phyloP scores from a whole-genome alignment of 2,329 filamentous ascomycete species.

The Colletotrichum sp. region DNA sequence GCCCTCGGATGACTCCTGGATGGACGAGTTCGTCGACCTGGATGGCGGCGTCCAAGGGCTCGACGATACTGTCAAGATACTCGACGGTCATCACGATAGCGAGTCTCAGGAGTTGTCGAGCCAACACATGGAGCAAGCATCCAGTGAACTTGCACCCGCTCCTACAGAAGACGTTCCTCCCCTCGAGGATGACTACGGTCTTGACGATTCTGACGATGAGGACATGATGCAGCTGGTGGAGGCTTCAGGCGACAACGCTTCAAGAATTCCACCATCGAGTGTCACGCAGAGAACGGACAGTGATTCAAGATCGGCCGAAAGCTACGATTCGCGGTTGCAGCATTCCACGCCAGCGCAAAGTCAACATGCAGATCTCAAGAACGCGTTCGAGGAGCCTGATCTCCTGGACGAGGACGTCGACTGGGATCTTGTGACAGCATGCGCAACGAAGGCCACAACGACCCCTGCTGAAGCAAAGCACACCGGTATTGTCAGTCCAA shows the following conservation, averaged over 20 bases:
- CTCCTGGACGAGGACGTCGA: slow-evolving; percentile 44
- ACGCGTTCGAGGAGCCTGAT: slow-evolving; percentile 15
- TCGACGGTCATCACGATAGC: background rate
- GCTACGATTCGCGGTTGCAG: background rate
- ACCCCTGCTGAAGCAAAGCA: background rate
- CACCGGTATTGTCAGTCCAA: slow-evolving; percentile 24
- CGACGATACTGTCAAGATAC: background rate
- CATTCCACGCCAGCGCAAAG: background rate
- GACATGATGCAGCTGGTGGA: background rate
- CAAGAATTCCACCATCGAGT: background rate
- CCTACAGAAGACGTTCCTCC: background rate
- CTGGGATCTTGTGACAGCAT: slow-evolving; percentile 38
- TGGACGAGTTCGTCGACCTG: slow-evolving; percentile 1
- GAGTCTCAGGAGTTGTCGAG: background rate
- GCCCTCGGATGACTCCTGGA: background rate
- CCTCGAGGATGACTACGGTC: background rate
- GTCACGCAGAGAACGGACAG: background rate
- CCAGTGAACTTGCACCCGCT: background rate
- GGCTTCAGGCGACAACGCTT: background rate
- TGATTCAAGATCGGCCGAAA: background rate
- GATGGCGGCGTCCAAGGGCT: background rate
- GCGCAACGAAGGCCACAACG: background rate
- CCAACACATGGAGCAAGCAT: background rate
- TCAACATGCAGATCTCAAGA: background rate
- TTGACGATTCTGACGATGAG: background rate